Evolutionary conservation across 176 grass and related monocot genomes (phyloP).

Genomic region (Lolium rigidum): DNA sequence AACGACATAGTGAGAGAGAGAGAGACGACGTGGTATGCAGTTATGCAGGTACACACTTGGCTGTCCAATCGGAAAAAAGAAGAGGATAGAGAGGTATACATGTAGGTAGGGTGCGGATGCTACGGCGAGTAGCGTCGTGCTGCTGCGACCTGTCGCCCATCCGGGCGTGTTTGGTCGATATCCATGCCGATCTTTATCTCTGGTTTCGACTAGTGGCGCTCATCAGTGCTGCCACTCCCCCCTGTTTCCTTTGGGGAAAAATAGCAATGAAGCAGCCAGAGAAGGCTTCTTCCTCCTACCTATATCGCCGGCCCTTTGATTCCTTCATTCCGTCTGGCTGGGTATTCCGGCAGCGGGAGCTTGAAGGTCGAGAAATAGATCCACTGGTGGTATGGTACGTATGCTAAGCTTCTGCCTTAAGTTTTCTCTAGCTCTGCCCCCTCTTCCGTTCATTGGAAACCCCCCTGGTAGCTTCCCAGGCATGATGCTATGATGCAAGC

Average conservation of each 20-base stretch:
- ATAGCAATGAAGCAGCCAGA: neutral
- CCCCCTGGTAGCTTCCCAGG: neutral
- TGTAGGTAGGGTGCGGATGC: neutral
- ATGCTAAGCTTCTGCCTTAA: neutral
- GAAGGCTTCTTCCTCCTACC: neutral
- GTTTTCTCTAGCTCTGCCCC: neutral
- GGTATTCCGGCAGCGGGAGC: neutral
- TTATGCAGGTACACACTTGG: neutral
- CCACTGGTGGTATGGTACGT: neutral
- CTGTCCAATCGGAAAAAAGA: neutral
- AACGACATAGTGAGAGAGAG: neutral
- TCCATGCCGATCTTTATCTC: neutral
- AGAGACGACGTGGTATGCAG: neutral
- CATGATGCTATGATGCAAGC: neutral
- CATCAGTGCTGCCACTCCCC: neutral
- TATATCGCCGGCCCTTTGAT: neutral
- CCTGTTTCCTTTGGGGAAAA: constrained; percentile 6
- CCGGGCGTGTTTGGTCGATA: neutral
- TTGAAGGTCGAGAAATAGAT: neutral
- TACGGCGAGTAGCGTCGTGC: constrained; percentile 26
- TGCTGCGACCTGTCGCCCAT: neutral
- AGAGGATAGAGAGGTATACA: neutral
- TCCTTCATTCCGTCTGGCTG: neutral
- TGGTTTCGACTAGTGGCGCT: neutral
- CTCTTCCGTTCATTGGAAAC: neutral